Base-by-base conservation (phyloP, 148 eudicot species). In the Vaccinium corymbosum region DNA sequence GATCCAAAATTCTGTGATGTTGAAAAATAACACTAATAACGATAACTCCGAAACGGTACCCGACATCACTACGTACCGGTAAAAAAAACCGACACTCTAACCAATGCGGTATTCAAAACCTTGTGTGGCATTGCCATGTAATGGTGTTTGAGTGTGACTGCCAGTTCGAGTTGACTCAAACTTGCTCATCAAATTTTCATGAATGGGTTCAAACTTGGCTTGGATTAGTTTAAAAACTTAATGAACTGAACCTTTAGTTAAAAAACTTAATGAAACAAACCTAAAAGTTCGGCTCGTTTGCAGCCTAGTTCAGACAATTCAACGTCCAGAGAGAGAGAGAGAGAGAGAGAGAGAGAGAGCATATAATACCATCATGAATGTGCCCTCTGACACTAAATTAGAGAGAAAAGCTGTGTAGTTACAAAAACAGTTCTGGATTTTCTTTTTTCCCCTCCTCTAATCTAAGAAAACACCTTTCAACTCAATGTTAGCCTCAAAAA, bases 401-500 rank as follows among this genome's bases (percentile, higher is more conserved):
- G 49, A 72, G 3, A 35, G 11, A 72, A 15, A 35, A 64, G 38
- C 17, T 72, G 76, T 75, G n/a, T 75, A 75, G 10, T 20, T 75
- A 75, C 78, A 75, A 10, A 38, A 46, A 42, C 22, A 75, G 52
- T 9, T 75, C 14, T 16, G 50, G 15, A 19, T n/a, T 14, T 53
- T 50, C 51, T 7, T 51, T 51, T 48, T 48, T 32, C 56, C 29
- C 27, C 14, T 49, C 3, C 22, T 46, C 52, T 76, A 20, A 49
- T 49, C 57, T 49, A 74, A 48, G 22, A 49, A 22, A 76, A 76
- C 7, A 17, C 80, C 56, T 49, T 76, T 76, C 80, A 51, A 59
- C 32, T 25, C 59, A 50, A 25, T 42, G 53, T 50, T 11, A 77
- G 80, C 80, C 80, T 76, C 55, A 76, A 76, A 50, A 68, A 42